Base-by-base conservation (phyloP, 1,284 basidiomycete genomes). In the Athelia psychrophila region DNA sequence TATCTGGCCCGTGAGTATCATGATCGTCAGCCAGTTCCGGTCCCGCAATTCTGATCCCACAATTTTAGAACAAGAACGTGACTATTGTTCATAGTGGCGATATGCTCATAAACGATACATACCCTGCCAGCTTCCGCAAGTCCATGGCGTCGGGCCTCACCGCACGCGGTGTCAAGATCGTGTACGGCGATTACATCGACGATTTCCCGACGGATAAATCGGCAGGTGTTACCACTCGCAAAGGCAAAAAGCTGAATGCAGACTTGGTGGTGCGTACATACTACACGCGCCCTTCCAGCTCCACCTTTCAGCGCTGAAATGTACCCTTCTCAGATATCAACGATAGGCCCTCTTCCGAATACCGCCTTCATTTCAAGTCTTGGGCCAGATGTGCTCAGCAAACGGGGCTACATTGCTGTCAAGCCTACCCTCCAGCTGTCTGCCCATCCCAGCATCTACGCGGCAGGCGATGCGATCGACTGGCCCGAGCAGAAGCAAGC, bases 401-500 rank as follows among this genome's bases (percentile, higher is more conserved):
- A 64, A 1, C 57, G 58, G 23, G 76, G 79, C 24, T 69, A 61
- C 50, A 72, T 86, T 44, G 77, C 75, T 53, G 73, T 86, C 8
- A 64, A 69, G 25, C 70, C 78, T 8, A 81, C 79, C 3, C 69
- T 86, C 18, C 80, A 84, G 59, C 59, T 85, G 3, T 57, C 58
- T 16, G 64, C 64, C 1, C 67, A 81, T 60, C 64, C 76, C 0
- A 70, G 71, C 46, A 77, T 86, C 20, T 85, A 84, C 58, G 83
- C 82, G 0, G 70, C 67, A 3, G 84, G 84, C 9, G 84, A 86
- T 60, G 73, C 80, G 48, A 76, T 81, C 49, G 77, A 82, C 24
- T 80, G 76, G 75, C 47, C 69, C 0, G 84, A 86, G 64, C 77
- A 81, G 59, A 85, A 86, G 58, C 80, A 82, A 58, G 69, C 74